Conservation (phyloP, 352 stramenopile genomes). For the Globisporangium uncinulatum region DNA sequence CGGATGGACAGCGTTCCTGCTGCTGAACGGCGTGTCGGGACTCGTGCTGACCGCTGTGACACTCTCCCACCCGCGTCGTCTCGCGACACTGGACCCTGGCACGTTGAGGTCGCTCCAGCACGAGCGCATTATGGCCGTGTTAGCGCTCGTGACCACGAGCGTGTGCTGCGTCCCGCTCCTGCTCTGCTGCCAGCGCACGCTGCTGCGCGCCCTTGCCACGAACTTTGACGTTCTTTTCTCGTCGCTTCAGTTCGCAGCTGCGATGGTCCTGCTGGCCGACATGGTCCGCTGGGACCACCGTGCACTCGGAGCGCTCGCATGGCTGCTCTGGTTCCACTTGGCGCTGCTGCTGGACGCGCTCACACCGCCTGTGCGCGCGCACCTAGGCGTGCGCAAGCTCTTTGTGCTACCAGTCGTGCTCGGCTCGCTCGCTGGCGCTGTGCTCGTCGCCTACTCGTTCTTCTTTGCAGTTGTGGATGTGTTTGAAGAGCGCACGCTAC, state of each 20-base stretch:
- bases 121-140: constrained; percentile 16
- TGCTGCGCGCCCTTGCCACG: constrained; percentile 16
- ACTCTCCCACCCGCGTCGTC: constrained; percentile 2
- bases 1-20: constrained; percentile 3
- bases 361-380: constrained; percentile 21
- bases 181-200: constrained; percentile 13
- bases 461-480: constrained; percentile 19
- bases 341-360: constrained; percentile 38
- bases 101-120: not conserved
- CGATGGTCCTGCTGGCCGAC: constrained; percentile 19
- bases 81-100: not conserved
- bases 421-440: constrained; percentile 16
- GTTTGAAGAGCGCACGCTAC: constrained; percentile 24
- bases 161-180: constrained; percentile 10
- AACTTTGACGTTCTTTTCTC: constrained; percentile 26
- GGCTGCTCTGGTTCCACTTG: constrained; percentile 43
- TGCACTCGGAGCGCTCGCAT: constrained; percentile 27
- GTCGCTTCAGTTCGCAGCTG: constrained; percentile 14
- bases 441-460: constrained; percentile 23
- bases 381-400: constrained; percentile 22
- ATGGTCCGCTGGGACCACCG: constrained; percentile 25
- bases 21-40: constrained; percentile 12
- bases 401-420: constrained; percentile 17
- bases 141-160: constrained; percentile 10
- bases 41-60: constrained; percentile 10